Base-by-base conservation (phyloP, 768 basidiomycete genomes). In the Hemileccinum rubropunctum region DNA sequence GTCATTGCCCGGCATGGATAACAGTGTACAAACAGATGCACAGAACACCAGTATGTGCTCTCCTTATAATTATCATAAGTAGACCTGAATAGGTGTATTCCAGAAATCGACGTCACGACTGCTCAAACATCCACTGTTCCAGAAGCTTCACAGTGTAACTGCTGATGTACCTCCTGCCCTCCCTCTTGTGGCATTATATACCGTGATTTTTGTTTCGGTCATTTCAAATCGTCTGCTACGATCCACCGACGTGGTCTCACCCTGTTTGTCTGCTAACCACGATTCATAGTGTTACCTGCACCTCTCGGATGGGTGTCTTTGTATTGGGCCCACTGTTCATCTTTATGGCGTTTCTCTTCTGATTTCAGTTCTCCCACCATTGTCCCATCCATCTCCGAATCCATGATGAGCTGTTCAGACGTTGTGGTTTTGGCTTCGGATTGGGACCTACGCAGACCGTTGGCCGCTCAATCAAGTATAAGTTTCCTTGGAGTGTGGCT, bases 241-340 rank as follows among this genome's bases (percentile, higher is more conserved):
- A 51, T 36, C 48, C 50, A 51, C 30, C 33, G 35, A 59, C 38
- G 6, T 45, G 43, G 44, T 48, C 26, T 38, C 37, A 32, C 42
- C 42, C 28, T 15, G 42, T 45, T n/a, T 27, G 41, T 50, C 45
- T 34, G 45, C 42, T 61, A 62, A 52, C 94, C 94, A 54, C 91
- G 80, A 67, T 98, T 97, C 88, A 95, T 93, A 11, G 86, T 95
- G 65, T 99, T 99, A 4, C 97, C 97, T n/a, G 88, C 88, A 1
- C 97, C 97, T 61, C 77, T 85, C 12, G 86, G 84, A 68, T 99
- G 85, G 21, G 73, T 76, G 44, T 98, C 97, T 14, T 86, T 92
- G 60, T 81, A 98, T 50, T 73, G 76, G 27, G 94, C 93, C 94
- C 95, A 98, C 32, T 84, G 84, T 65, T 98, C 92, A 58, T 95